Base-by-base conservation (phyloP, 2,329 filamentous ascomycete species). In the Ilyonectria mors-panacis region DNA sequence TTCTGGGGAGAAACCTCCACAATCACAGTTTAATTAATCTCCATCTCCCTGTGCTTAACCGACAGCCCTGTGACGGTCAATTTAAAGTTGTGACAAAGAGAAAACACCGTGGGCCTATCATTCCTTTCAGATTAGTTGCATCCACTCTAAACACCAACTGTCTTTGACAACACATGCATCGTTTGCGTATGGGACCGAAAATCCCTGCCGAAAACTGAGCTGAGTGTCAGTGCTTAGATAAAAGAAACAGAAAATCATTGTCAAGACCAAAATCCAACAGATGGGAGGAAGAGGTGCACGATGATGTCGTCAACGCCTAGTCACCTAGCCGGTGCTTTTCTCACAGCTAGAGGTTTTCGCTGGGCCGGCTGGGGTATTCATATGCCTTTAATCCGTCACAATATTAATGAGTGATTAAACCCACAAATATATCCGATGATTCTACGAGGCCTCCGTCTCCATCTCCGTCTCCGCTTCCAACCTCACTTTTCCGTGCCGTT, bases 1-100 rank as follows among this genome's bases (percentile, higher is more conserved):
- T 42, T 51, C 45, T 30, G 56, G 35, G 56, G 26, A 59, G 33
- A 19, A 17, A 30, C 37, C 51, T 51, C 39, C 39, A n/a, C 39
- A 59, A 51, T 28, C 57, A 28, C 21, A 17, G 21, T 23, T 6
- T 39, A 8, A 26, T 51, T 23, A 8, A 13, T 59, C n/a, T 42
- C 15, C 39, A 13, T 59, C 19, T 42, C 15, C 39, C 39, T n/a
- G 39, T 42, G 39, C 39, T 42, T 7, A n/a, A n/a, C 15, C 15
- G 15, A n/a, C 15, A 8, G 39, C 15, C 15, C n/a, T 42, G 15
- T 8, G 15, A 6, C n/a, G 15, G 39, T n/a, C 5, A 17, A 42
- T 19, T 42, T 42, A 42, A 8, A 42, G 39, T 42, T 42, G 17
- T 8, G 6, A 7, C 15, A n/a, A n/a, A 17, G 39, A 42, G 17